Conservation (phyloP, 345 rosid genomes). For the Dipteronia sinensis region DNA sequence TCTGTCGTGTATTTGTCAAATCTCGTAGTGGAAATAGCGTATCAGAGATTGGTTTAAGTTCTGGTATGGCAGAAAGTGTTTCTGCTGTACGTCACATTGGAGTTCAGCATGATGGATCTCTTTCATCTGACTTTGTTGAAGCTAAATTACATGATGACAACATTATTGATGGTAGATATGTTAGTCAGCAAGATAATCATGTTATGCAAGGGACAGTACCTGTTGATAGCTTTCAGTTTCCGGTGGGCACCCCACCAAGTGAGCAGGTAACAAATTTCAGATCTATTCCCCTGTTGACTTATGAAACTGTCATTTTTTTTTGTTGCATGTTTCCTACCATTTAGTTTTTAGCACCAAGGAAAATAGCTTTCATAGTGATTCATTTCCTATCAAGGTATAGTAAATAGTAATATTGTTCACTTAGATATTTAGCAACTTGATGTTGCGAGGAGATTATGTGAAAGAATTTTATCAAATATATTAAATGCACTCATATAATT, state of each 20-base stretch:
- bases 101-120: slow-evolving; percentile 40
- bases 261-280: slow-evolving; percentile 32
- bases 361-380: neutral
- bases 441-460: slow-evolving; percentile 1
- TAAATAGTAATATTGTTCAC: neutral
- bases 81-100: slow-evolving; percentile 41
- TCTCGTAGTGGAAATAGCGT: slow-evolving; percentile 34
- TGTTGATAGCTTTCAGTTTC: slow-evolving; percentile 26
- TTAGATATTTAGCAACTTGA: neutral
- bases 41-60: slow-evolving; percentile 39
- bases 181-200: slow-evolving; percentile 23
- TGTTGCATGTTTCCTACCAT: neutral
- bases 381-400: neutral
- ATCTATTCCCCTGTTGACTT: neutral
- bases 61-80: slow-evolving; percentile 43
- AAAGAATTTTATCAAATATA: neutral
- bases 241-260: slow-evolving; percentile 20
- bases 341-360: neutral
- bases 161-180: slow-evolving; percentile 9
- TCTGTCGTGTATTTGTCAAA: slow-evolving; percentile 50
- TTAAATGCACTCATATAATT: neutral
- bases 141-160: slow-evolving; percentile 13
- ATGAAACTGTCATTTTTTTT: slow-evolving; percentile 5
- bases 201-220: slow-evolving; percentile 19
- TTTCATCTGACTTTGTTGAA: slow-evolving; percentile 27